Percentiles rank a stretch among this genome's conserved stretches.
phyloP scores from a whole-genome alignment of 2,329 filamentous ascomycete species.

The Teratosphaeria nubilosa region DNA sequence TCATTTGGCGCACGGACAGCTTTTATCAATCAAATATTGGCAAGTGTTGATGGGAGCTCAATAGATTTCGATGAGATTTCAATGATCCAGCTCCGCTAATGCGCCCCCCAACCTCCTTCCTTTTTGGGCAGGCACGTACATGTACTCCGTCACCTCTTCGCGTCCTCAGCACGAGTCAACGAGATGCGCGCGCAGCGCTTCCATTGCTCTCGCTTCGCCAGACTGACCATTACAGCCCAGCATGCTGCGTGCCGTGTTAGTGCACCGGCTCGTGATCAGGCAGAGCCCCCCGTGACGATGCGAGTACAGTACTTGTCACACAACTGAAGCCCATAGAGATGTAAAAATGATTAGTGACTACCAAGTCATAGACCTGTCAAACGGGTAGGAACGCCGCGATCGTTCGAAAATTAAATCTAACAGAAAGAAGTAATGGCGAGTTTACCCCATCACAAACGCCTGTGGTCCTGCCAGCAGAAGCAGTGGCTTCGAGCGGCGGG shows the following conservation, averaged over 20 bases:
- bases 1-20: neutral
- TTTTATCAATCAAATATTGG: neutral
- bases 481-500: conserved; percentile 36
- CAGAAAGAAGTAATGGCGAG: conserved; percentile 53
- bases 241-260: neutral
- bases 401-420: conserved; percentile 74
- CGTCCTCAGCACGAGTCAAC: neutral
- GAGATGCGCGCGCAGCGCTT: neutral
- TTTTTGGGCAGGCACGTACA: neutral
- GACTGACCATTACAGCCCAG: neutral
- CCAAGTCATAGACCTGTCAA: conserved; percentile 9
- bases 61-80: too few relatives aligned
- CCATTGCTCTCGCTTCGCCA: too few relatives aligned
- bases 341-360: too few relatives aligned
- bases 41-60: too few relatives aligned
- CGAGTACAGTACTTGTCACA: neutral
- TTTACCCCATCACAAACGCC: conserved; percentile 67
- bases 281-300: neutral
- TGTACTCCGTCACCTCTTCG: neutral
- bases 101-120: neutral
- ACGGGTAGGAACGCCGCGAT: conserved; percentile 79
- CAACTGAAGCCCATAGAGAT: neutral
- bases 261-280: neutral
- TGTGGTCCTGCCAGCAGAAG: conserved; percentile 47
- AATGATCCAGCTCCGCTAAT: neutral